Percentiles rank a stretch among this genome's conserved stretches.
These are phyloP conservation scores for Fusarium setosum DNA, from an alignment of 2,329 filamentous ascomycete species.

Conservation along the genomic window DNA sequence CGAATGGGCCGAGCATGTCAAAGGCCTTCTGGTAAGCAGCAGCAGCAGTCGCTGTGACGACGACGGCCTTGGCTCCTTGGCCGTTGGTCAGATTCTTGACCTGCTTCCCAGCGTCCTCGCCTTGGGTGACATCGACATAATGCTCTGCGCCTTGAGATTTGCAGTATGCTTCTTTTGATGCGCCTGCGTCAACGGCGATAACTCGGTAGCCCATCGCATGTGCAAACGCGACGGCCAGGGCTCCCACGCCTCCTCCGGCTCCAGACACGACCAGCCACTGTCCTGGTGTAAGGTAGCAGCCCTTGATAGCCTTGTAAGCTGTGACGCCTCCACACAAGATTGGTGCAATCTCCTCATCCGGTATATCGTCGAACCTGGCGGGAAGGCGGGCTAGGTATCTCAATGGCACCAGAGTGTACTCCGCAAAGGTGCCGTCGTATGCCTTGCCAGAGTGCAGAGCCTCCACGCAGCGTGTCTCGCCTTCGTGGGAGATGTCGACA, in stretches of 20 bases:
- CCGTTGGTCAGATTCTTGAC: constrained; percentile 28
- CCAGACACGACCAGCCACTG: constrained; percentile 52
- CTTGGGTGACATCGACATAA: constrained; percentile 49
- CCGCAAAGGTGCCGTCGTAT: constrained; percentile 53
- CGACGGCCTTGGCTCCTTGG: constrained; percentile 38
- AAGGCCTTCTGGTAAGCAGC: constrained; percentile 50
- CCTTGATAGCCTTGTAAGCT: constrained; percentile 55
- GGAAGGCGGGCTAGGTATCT: constrained; percentile 47
- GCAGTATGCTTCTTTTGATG: constrained; percentile 46
- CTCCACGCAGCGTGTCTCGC: constrained; percentile 50
- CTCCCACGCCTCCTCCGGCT: constrained; percentile 53
- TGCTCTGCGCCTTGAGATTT: constrained; percentile 49
- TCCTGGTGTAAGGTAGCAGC: constrained; percentile 45
- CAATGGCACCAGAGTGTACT: constrained; percentile 51
- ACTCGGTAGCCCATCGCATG: constrained; percentile 55
- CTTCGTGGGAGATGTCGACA: constrained; percentile 40
- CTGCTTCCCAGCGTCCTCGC: constrained; percentile 10
- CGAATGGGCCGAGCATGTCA: constrained; percentile 45
- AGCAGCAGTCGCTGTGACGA: constrained; percentile 46
- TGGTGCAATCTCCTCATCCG: constrained; percentile 52
- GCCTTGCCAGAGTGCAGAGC: constrained; percentile 47
- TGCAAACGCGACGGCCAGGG: constrained; percentile 52
- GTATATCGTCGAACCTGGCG: constrained; percentile 34
- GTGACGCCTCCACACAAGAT: constrained; percentile 57
- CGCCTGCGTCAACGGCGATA: constrained; percentile 51